Conservation (phyloP, 257 asterid species). For the Solanum habrochaites region DNA sequence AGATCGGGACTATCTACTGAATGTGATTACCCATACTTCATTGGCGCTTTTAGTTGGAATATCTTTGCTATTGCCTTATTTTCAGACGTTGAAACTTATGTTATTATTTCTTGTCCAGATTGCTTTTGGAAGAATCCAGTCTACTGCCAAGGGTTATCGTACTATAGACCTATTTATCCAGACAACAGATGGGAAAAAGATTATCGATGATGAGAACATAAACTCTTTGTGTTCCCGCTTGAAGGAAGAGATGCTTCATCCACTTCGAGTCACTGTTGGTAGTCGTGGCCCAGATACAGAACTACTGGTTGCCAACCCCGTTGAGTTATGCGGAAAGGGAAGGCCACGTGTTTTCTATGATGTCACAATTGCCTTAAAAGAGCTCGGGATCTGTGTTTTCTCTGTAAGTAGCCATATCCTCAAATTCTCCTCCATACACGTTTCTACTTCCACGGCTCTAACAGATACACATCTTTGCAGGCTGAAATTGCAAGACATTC, state of each 20-base stretch:
- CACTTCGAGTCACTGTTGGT: slow-evolving; percentile 30
- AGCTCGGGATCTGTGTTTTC: slow-evolving; percentile 31
- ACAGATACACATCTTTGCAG: slow-evolving; percentile 5
- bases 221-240: slow-evolving; percentile 27
- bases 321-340: slow-evolving; percentile 42
- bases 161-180: slow-evolving; percentile 32
- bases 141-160: slow-evolving; percentile 21
- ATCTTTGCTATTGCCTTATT: background rate
- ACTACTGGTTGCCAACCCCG: slow-evolving; percentile 45
- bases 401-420: slow-evolving; percentile 17
- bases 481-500: slow-evolving; percentile 38
- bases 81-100: background rate
- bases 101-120: slow-evolving; percentile 15
- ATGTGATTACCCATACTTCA: background rate
- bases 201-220: slow-evolving; percentile 23
- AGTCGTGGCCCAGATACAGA: slow-evolving; percentile 54
- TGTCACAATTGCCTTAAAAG: slow-evolving; percentile 30
- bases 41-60: background rate
- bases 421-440: background rate
- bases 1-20: background rate
- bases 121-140: slow-evolving; percentile 32
- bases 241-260: slow-evolving; percentile 41
- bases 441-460: background rate
- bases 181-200: slow-evolving; percentile 30
- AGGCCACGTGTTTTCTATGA: slow-evolving; percentile 41